phyloP scores from a whole-genome alignment of 2,329 filamentous ascomycete species.

The Blumeriella jaapii region DNA sequence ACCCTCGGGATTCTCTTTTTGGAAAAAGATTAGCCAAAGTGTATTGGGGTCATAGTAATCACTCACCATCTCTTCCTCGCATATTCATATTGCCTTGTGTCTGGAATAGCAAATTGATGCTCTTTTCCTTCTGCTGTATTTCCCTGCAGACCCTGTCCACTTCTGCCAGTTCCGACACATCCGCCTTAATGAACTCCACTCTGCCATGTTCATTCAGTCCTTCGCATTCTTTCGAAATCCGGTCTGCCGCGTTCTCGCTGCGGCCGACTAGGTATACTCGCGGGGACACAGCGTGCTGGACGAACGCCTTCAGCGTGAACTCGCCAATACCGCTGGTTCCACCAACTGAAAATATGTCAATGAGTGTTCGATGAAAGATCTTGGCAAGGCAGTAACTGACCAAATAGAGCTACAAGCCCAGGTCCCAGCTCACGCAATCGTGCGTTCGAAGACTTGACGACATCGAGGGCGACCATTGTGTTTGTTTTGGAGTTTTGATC shows the following conservation, averaged over 20 bases:
- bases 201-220: conserved; percentile 33
- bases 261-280: conserved; percentile 38
- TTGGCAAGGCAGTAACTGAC: conserved; percentile 7
- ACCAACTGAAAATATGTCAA: conserved; percentile 26
- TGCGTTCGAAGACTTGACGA: conserved; percentile 22
- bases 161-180: conserved; percentile 35
- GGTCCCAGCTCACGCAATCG: conserved; percentile 22
- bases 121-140: conserved; percentile 37
- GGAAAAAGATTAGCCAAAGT: neutral
- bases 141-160: conserved; percentile 39
- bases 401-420: conserved; percentile 23
- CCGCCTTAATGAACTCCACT: conserved; percentile 35
- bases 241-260: conserved; percentile 30
- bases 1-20: conserved; percentile 21
- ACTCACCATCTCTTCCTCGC: conserved; percentile 18
- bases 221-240: conserved; percentile 33
- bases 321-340: conserved; percentile 41
- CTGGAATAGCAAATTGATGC: conserved; percentile 44
- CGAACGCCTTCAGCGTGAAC: conserved; percentile 34
- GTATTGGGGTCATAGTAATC: too few species aligned
- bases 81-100: conserved; percentile 35
- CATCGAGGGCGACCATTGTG: conserved; percentile 22
- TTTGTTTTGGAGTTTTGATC: too few species aligned
- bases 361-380: neutral
- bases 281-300: conserved; percentile 30